Evolutionary conservation across 73 alveolate species (phyloP).

Genomic region (Tetrahymena borealis): DNA sequence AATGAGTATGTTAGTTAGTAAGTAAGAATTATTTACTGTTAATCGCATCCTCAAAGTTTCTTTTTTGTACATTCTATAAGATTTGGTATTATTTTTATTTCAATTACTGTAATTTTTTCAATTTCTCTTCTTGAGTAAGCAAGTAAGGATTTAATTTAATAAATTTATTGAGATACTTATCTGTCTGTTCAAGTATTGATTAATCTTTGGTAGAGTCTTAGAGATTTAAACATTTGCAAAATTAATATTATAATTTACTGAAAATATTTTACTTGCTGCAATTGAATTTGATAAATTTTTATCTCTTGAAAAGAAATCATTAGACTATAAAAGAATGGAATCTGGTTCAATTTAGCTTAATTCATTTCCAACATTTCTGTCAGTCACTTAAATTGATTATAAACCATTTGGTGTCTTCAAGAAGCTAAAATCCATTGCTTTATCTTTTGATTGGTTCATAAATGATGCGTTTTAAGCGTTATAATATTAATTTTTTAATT

Average conservation of each 20-base stretch:
- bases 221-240: not conserved
- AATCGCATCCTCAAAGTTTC: not conserved
- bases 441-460: not conserved
- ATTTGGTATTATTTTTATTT: not conserved
- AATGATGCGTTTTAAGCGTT: not conserved
- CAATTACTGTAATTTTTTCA: not conserved
- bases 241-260: not conserved
- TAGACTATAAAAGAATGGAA: not conserved
- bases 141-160: not conserved
- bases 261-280: not conserved
- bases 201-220: not conserved
- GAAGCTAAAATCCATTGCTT: not conserved
- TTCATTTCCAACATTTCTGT: not conserved
- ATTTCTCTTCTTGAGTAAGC: not conserved
- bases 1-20: not conserved
- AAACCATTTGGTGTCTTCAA: not conserved
- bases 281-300: not conserved
- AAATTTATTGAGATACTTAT: not conserved
- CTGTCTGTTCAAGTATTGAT: not conserved
- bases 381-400: not conserved
- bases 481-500: not conserved
- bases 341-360: not conserved
- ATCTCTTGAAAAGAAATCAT: not conserved
- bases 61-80: not conserved
- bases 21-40: not conserved